Evolutionary conservation across 495 filamentous ascomycete genomes (phyloP), one percentile per base, ranked within the genome.

Genomic region (Aspergillus coremiiformis): DNA sequence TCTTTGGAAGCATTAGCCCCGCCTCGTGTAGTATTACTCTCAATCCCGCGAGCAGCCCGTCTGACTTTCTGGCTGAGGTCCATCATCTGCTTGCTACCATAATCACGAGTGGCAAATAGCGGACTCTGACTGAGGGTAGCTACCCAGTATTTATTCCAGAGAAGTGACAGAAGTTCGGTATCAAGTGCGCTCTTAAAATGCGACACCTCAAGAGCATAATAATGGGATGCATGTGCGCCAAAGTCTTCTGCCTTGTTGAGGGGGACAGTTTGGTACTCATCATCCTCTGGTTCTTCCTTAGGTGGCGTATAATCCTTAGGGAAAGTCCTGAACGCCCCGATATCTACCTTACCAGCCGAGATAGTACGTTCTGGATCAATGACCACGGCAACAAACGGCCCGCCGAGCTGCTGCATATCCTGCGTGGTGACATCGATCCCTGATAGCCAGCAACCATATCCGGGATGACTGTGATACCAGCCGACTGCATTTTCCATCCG

Each of bases 131-230:
- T 91, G n/a, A 99, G 80, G 21, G 94, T 99, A 52, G 90, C 84
- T 21, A 97, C 92, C 94, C 94, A 99, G 72, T 99, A 99, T 66
- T 99, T 99, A 68, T 95, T 96, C 94, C 94, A 99, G 47, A 99
- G 76, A 39, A 88, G 77, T 56, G 91, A 89, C 5, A 99, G 74
- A 24, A 97, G 75, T 54, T 87, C 82, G 1, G 81, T 77, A 65
- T 99, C 94, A 26, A 99, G 84, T 4, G 85, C 84, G 49, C 84
- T 89, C 76, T 95, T 95, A 76, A 89, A 99, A 71, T 93, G 87
- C 26, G 87, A 87, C 8, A 97, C 87, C 46, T 93, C 87, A 5
- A 99, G 82, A 0, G 83, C 69, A 66, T 99, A 99, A 68, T 99
- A 99, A 32, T 84, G 80, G 58, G 80, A 87, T 3, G 82, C 84